These are phyloP conservation scores for Paraleonurus japonicus DNA, from an alignment of 257 asterid genomes.

Conservation along the genomic window DNA sequence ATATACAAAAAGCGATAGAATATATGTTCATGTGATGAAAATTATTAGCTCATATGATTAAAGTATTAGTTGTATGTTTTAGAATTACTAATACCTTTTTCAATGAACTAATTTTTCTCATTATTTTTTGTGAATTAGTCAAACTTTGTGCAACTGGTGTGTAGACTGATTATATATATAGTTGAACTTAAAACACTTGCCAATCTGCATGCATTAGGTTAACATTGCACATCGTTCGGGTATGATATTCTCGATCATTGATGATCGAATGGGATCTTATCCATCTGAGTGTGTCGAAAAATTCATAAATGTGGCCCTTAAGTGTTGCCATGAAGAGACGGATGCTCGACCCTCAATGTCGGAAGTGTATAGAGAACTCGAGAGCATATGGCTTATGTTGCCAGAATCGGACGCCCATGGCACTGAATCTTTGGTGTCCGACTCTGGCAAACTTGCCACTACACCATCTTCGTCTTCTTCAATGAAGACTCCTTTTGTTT, in stretches of 20 bases:
- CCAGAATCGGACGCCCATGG: constrained; percentile 51
- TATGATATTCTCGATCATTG: constrained; percentile 61
- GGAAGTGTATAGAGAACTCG: constrained; percentile 62
- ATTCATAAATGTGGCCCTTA: constrained; percentile 58
- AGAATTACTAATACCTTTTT: no score
- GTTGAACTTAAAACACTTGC: constrained; percentile 5
- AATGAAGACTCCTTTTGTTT: constrained; percentile 36
- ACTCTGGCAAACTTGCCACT: constrained; percentile 29
- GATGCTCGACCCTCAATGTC: constrained; percentile 61
- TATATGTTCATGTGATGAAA: no score
- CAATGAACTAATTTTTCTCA: no score
- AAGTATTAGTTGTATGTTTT: no score
- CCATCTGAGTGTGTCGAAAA: constrained; percentile 66
- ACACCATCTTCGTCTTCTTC: constrained; percentile 47
- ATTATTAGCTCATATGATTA: no score
- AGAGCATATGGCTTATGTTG: constrained; percentile 55
- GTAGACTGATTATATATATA: no score
- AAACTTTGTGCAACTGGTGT: no score
- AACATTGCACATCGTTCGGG: constrained; percentile 65
- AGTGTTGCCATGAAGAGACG: constrained; percentile 64
- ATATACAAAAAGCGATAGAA: no score
- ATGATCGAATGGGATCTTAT: constrained; percentile 66
- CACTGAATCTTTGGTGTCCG: constrained; percentile 38
- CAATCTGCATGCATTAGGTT: constrained; percentile 48
- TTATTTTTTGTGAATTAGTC: no score